Evolutionary conservation across 768 basidiomycete species (phyloP), one percentile per base, ranked within the genome.

Genomic region (Lactarius psammicola): DNA sequence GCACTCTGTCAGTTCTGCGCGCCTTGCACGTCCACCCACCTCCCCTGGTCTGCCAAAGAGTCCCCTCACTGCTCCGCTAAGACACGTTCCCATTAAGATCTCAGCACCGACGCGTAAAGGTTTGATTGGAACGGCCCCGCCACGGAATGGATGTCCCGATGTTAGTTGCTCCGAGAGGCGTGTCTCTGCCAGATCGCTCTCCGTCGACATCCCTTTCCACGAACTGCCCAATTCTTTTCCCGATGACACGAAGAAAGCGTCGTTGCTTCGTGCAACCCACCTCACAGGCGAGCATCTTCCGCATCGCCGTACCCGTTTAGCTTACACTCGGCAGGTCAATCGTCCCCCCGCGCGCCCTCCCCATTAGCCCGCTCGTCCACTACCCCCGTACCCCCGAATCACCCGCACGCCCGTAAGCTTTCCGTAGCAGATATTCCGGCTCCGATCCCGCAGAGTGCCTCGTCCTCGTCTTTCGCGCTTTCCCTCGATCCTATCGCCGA

Each of bases 1-100:
- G 0, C 92, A 94, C 74, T 92, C 90, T 0, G 87, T 94, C 71
- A 92, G 89, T 72, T 90, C 89, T 59, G 92, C 89, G 0, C 90
- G 90, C 0, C 78, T 94, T 53, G 85, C 92, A 5, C 82, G 88
- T 63, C 92, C 92, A 0, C 92, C 92, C 0, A 94, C 92, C 2
- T 92, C 90, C 3, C 90, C 92, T 20, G 89, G 90, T 11, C 82
- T 84, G 0, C 80, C 80, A 36, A 75, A 80, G 59, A 78, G 77
- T 1, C 71, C 77, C n/a, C 68, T 74, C 18, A 73, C 73, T 23
- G 80, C 81, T 30, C 76, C 78, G 15, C 59, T 62, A n/a, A 69
- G 71, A 33, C 69, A 66, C 44, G 46, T 56, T 7, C 60, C 65
- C 3, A 60, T 55, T 1, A 70, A 64, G 20, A 56, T 33, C n/a